phyloP scores from a whole-genome alignment of 2,329 filamentous ascomycete species.

The Juglanconis juglandina region DNA sequence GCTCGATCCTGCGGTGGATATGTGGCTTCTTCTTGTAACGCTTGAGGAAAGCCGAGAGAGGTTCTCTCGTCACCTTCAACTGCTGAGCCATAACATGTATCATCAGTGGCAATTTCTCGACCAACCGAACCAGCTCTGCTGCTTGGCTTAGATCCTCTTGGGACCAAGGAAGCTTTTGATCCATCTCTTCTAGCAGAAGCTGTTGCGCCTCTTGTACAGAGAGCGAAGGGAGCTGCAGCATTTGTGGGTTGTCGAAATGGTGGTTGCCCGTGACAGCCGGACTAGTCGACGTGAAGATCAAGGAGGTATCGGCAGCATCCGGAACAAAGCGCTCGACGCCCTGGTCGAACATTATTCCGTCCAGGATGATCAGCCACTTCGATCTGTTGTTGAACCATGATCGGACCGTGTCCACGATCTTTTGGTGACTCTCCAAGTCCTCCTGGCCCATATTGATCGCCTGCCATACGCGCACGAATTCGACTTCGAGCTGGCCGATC shows the following conservation, averaged over 20 bases:
- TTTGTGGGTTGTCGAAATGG: constrained; percentile 56
- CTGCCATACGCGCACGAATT: constrained; percentile 64
- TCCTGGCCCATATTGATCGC: constrained; percentile 43
- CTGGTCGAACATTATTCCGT: constrained; percentile 62
- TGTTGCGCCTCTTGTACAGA: constrained; percentile 55
- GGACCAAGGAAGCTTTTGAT: constrained; percentile 52
- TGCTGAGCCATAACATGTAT: constrained; percentile 64
- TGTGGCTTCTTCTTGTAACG: constrained; percentile 54
- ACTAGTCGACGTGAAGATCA: constrained; percentile 68
- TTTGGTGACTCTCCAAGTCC: constrained; percentile 36
- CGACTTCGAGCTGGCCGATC: constrained; percentile 54
- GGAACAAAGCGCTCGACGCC: constrained; percentile 62
- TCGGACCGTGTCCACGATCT: constrained; percentile 55
- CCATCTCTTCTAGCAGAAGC: constrained; percentile 60
- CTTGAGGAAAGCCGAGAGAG: constrained; percentile 58
- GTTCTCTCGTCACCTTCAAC: constrained; percentile 58
- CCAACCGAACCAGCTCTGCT: constrained; percentile 58
- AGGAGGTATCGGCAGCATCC: constrained; percentile 56
- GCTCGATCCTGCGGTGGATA: constrained; percentile 42
- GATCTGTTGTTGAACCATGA: constrained; percentile 59
- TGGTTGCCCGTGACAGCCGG: constrained; percentile 51
- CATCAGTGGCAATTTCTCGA: constrained; percentile 64
- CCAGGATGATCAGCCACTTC: constrained; percentile 66
- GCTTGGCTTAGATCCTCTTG: constrained; percentile 54
- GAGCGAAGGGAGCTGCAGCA: constrained; percentile 53